These are phyloP conservation scores for Solanum etuberosum DNA, from an alignment of 257 asterid species.

Conservation along the genomic window DNA sequence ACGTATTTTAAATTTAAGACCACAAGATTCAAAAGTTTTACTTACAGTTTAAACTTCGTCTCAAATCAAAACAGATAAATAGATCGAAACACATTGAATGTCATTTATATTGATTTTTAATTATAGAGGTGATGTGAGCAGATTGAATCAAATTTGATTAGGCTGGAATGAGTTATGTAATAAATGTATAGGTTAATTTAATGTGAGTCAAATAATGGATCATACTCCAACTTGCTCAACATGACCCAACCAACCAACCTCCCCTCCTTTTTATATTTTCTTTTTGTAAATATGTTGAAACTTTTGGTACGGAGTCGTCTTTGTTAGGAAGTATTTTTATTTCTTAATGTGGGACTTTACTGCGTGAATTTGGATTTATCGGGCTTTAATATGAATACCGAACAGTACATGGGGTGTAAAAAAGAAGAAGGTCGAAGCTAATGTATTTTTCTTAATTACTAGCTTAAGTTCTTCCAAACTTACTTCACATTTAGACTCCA, in stretches of 20 bases:
- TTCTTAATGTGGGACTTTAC: rapidly evolving
- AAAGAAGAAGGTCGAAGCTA: background rate
- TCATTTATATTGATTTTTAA: background rate
- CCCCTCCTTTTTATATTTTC: background rate
- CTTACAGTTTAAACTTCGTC: background rate
- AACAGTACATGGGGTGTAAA: too few relatives aligned
- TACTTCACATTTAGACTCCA: background rate
- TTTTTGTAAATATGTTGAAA: background rate
- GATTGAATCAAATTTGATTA: background rate
- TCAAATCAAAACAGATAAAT: background rate
- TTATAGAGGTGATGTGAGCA: too few relatives aligned
- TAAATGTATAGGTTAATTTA: background rate
- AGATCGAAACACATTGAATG: background rate
- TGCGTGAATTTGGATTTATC: too few relatives aligned
- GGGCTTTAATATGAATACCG: background rate
- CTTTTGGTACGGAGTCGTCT: background rate
- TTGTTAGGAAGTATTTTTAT: too few relatives aligned
- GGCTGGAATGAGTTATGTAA: background rate
- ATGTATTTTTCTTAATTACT: background rate
- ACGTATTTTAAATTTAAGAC: background rate
- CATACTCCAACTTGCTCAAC: background rate
- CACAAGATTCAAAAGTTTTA: background rate
- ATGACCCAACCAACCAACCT: background rate
- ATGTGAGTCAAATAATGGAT: background rate
- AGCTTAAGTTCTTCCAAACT: background rate